Evolutionary conservation across 2,329 filamentous ascomycete species (phyloP), one percentile per base, ranked within the genome.

Genomic region (Ophiostoma fasciatum): DNA sequence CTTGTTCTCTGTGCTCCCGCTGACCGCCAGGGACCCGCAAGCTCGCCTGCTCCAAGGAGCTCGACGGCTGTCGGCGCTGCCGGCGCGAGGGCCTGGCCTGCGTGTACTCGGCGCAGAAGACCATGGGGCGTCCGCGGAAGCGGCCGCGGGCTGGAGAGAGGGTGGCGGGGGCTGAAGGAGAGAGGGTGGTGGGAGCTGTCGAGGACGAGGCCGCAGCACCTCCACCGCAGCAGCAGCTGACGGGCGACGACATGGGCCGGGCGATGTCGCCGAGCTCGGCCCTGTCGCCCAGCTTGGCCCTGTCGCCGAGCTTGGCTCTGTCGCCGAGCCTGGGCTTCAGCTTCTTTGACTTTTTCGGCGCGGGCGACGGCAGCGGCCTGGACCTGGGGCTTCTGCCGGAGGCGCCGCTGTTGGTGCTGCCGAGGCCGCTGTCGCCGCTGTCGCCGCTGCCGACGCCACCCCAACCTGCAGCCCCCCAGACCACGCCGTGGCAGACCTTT

Each of bases 101-200:
- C 47, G 60, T 71, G 44, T 79, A 78, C 53, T 78, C 73, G 7
- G 58, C 63, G 11, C 74, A 78, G 50, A 78, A 78, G 53, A 70
- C 60, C 28, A 78, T 78, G 74, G 74, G 74, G 4, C 61, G 74
- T 28, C 74, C 74, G 17, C 60, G 72, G 37, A 78, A 78, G 54
- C 60, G 69, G 39, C 63, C 58, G 14, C 52, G 53, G 28, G 43
- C n/a, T n/a, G n/a, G n/a, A n/a, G n/a, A n/a, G n/a, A n/a, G n/a
- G n/a, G n/a, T n/a, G n/a, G n/a, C n/a, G n/a, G n/a, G n/a, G n/a
- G n/a, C n/a, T n/a, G n/a, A n/a, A n/a, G n/a, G n/a, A n/a, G n/a
- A n/a, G n/a, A n/a, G n/a, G n/a, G n/a, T n/a, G n/a, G n/a, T n/a
- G n/a, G n/a, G n/a, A n/a, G n/a, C n/a, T n/a, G n/a, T 51, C 21